Evolutionary conservation across 2,329 filamentous ascomycete species (phyloP).

Genomic region (Xylaria arbuscula): DNA sequence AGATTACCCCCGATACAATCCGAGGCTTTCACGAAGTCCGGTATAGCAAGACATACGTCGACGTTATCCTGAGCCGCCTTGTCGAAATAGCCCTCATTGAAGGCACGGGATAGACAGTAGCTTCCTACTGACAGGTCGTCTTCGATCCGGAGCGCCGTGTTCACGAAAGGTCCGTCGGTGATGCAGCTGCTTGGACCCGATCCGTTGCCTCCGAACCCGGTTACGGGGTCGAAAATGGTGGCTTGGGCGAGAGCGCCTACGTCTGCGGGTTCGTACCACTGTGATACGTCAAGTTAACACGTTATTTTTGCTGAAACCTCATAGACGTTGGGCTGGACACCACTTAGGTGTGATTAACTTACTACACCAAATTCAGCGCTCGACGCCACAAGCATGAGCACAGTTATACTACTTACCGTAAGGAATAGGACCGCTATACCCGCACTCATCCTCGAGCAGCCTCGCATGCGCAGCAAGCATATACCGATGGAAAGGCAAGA

Average conservation of each 20-base stretch:
- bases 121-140: constrained; percentile 5
- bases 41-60: constrained; percentile 11
- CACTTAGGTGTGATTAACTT: too few species aligned
- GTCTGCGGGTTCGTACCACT: constrained; percentile 24
- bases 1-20: constrained; percentile 17
- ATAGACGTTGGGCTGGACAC: too few species aligned
- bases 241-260: constrained; percentile 17
- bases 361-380: too few species aligned
- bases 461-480: constrained; percentile 15
- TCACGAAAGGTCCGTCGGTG: constrained; percentile 21
- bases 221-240: constrained; percentile 11
- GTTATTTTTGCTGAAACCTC: too few species aligned
- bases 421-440: constrained; percentile 21
- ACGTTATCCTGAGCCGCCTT: constrained; percentile 10
- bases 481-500: constrained; percentile 28
- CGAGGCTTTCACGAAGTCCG: constrained; percentile 18
- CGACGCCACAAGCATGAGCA: too few species aligned
- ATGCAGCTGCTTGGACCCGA: constrained; percentile 12
- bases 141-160: constrained; percentile 9
- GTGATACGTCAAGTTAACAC: too few species aligned
- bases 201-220: constrained; percentile 21
- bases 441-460: constrained; percentile 17
- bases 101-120: constrained; percentile 18
- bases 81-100: constrained; percentile 14
- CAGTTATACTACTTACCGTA: background rate